Percentiles rank a stretch among this genome's conserved stretches.
phyloP scores from a whole-genome alignment of 148 eudicot genomes.

The Bassia scoparia region DNA sequence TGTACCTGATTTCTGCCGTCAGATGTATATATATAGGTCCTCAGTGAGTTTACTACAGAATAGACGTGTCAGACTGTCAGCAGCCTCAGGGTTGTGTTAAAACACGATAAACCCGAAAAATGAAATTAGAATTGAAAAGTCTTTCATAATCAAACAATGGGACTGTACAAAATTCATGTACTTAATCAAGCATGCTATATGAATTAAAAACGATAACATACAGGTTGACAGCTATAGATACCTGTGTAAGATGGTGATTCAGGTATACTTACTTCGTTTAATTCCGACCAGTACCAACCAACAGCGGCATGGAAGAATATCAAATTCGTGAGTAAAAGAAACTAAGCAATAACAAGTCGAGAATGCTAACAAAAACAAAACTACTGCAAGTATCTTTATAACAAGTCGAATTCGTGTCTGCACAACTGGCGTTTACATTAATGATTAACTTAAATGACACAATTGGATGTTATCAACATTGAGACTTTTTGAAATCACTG shows the following conservation, averaged over 20 bases:
- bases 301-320: too few species aligned
- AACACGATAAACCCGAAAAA: not conserved
- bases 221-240: not conserved
- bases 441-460: conserved; percentile 34
- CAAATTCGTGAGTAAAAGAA: too few species aligned
- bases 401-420: not conserved
- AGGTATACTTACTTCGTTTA: not conserved
- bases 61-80: not conserved
- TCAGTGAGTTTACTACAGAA: not conserved
- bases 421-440: not conserved
- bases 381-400: too few species aligned
- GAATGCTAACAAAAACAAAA: too few species aligned
- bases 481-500: conserved; percentile 66
- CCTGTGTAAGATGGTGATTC: not conserved
- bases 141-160: not conserved
- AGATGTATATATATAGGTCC: not conserved
- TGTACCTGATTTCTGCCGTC: not conserved
- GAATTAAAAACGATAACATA: not conserved
- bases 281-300: not conserved
- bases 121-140: not conserved
- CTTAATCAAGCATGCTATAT: not conserved
- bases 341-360: too few species aligned
- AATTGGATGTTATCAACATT: conserved; percentile 57
- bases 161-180: too few species aligned
- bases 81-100: not conserved